Conservation (phyloP, 768 basidiomycete species). For the Amanita exitialis region DNA sequence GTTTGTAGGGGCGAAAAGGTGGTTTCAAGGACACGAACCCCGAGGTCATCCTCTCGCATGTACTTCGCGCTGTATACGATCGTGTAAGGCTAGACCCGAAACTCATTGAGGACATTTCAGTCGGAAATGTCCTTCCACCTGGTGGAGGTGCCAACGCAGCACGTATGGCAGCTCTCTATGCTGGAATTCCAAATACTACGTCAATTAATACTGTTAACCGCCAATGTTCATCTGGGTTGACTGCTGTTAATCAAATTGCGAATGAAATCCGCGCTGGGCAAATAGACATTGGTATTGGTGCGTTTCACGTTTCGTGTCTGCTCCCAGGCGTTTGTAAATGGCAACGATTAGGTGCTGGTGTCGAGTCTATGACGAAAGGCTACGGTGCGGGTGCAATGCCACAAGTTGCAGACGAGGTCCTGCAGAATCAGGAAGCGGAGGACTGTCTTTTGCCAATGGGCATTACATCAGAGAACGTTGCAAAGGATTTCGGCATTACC, state of each 20-base stretch:
- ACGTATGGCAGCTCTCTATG: constrained; percentile 79
- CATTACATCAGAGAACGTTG: constrained; percentile 92
- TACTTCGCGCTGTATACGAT: constrained; percentile 65
- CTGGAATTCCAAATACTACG: constrained; percentile 73
- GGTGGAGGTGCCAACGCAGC: constrained; percentile 76
- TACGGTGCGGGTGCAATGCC: constrained; percentile 51
- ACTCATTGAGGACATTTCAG: constrained; percentile 75
- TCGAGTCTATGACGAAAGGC: constrained; percentile 84
- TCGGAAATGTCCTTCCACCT: constrained; percentile 84
- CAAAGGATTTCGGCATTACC: constrained; percentile 62
- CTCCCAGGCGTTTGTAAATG: constrained; percentile 1
- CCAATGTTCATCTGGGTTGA: constrained; percentile 84
- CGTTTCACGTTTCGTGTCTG: constrained; percentile 13
- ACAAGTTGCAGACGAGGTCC: constrained; percentile 53
- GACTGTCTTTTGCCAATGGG: constrained; percentile 89
- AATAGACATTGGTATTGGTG: constrained; percentile 86
- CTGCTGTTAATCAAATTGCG: constrained; percentile 75
- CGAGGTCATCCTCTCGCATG: constrained; percentile 70
- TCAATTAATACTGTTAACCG: constrained; percentile 80
- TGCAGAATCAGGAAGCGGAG: constrained; percentile 55
- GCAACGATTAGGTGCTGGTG: constrained; percentile 56
- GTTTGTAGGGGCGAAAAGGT: constrained; percentile 62
- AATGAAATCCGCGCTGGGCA: constrained; percentile 70
- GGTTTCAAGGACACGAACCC: constrained; percentile 87
- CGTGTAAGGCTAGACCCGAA: constrained; percentile 64